These are phyloP conservation scores for Cymbidium sinense DNA, from an alignment of 106 monocot genomes.

Conservation along the genomic window DNA sequence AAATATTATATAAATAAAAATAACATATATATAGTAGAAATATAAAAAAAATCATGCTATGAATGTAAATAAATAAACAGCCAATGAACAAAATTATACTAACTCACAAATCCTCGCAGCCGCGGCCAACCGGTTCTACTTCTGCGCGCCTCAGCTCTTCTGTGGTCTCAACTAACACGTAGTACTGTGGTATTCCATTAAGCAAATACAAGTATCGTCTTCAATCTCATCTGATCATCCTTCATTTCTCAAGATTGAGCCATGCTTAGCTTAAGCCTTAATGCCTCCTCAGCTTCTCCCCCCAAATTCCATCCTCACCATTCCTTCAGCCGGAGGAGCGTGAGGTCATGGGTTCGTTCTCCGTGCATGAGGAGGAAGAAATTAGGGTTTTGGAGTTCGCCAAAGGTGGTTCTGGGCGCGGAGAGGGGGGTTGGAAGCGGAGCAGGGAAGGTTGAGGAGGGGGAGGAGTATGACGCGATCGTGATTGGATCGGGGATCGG, in stretches of 20 bases:
- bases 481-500: conserved; percentile 97
- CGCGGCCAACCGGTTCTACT: background rate
- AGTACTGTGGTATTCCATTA: background rate
- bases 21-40: no score
- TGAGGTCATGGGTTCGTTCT: background rate
- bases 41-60: no score
- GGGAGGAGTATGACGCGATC: conserved; percentile 68
- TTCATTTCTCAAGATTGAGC: background rate
- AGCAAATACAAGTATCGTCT: background rate
- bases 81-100: no score
- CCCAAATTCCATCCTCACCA: background rate
- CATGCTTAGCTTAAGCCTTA: conserved; percentile 5
- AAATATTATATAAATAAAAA: no score
- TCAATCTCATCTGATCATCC: background rate
- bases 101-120: no score
- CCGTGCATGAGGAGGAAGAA: background rate
- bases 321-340: background rate
- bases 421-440: conserved; percentile 15
- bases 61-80: no score
- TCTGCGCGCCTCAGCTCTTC: background rate
- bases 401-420: conserved; percentile 22
- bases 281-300: background rate
- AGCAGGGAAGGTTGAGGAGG: background rate
- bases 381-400: background rate
- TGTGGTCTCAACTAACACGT: background rate